Conservation (phyloP, 2,329 filamentous ascomycete genomes). For the Geosmithia flava region DNA sequence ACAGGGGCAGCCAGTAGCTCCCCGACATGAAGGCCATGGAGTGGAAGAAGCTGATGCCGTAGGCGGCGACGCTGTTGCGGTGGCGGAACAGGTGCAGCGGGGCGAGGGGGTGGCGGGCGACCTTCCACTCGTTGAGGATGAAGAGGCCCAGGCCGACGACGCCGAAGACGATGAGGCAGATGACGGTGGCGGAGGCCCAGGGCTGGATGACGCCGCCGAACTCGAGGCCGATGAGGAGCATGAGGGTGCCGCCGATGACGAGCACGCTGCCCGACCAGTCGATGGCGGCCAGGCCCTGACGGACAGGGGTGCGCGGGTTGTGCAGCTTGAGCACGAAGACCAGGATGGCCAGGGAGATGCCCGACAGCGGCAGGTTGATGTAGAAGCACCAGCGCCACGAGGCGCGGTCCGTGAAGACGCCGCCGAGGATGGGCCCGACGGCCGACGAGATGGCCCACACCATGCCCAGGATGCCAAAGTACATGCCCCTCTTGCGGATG, state of each 20-base stretch:
- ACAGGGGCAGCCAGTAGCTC: constrained; percentile 72
- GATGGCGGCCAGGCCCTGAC: constrained; percentile 49
- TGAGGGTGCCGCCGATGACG: constrained; percentile 67
- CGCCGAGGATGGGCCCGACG: constrained; percentile 56
- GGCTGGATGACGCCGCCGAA: constrained; percentile 67
- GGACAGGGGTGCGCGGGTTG: constrained; percentile 51
- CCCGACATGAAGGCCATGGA: constrained; percentile 66
- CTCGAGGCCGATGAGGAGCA: constrained; percentile 78
- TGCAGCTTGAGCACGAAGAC: constrained; percentile 56
- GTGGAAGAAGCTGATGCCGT: constrained; percentile 59
- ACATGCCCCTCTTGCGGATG: constrained; percentile 35
- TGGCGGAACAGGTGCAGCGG: constrained; percentile 59
- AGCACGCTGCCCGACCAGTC: constrained; percentile 43
- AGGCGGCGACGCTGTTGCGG: constrained; percentile 51
- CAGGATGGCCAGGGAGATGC: constrained; percentile 32
- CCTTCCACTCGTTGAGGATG: constrained; percentile 56
- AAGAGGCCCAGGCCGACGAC: constrained; percentile 52
- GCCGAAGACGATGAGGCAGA: constrained; percentile 70
- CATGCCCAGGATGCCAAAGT: constrained; percentile 38
- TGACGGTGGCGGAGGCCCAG: constrained; percentile 62
- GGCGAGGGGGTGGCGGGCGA: constrained; percentile 69
- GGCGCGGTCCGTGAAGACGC: constrained; percentile 49
- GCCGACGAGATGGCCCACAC: constrained; percentile 55
- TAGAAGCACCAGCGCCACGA: constrained; percentile 63
- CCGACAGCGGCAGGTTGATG: constrained; percentile 45